Evolutionary conservation across 2,329 filamentous ascomycete species (phyloP), one percentile per base, ranked within the genome.

Genomic region (Neofusicoccum sp.): DNA sequence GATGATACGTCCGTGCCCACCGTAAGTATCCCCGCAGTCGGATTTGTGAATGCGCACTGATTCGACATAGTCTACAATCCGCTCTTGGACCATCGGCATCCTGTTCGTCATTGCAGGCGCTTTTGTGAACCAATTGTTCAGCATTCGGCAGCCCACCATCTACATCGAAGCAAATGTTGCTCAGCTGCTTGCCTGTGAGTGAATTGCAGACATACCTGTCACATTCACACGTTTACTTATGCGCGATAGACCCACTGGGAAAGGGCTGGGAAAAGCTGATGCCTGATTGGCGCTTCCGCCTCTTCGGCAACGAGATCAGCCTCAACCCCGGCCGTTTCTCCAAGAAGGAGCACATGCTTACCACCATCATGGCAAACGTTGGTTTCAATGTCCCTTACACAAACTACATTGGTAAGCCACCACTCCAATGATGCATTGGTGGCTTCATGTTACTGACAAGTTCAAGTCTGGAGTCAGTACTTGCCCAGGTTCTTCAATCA

Each of bases 281-380:
- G 14, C 65, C 65, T 2, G 50, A 56, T 47, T 43, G 58, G 45
- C 34, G 50, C 2, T 66, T 67, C 48, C 37, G 1, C 2, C 11
- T 66, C 14, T 63, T 65, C 14, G 65, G 65, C 12, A 22, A 37
- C 16, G 39, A 50, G 5, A 45, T 63, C 31, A 63, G 64, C 31
- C 54, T 67, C 1, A 67, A 67, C 34, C 66, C 64, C 2, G 63
- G 64, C 11, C 44, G 36, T 11, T 67, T 67, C 47, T 65, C 59
- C 45, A 64, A 66, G 41, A 67, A 67, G 33, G 64, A 66, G 44
- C 65, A 66, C 29, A 66, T 66, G 0, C 87, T 87, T 1, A 90
- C 90, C 75, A 90, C 89, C 69, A 81, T 88, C 72, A 90, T 90
- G 73, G 88, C 65, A 3, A 65, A 56, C 12, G 64, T 84, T 11